Conservation (phyloP, 257 asterid species). For the Perilla frutescens region DNA sequence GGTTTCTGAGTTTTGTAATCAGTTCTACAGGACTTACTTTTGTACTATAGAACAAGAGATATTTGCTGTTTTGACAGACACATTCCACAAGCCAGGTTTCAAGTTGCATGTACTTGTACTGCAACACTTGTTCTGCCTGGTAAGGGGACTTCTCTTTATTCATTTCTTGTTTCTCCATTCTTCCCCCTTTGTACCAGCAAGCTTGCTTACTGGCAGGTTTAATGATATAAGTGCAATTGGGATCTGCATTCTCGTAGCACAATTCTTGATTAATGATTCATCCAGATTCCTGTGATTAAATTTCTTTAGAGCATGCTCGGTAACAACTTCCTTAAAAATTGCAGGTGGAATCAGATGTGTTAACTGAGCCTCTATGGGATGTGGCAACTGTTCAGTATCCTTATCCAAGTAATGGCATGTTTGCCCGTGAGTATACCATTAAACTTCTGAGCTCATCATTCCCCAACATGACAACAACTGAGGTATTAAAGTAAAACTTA, state of each 20-base stretch:
- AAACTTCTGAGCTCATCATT: conserved; percentile 80
- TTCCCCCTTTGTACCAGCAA: not conserved
- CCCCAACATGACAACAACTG: conserved; percentile 83
- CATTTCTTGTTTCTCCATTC: not conserved
- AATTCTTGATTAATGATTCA: not conserved
- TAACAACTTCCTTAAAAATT: conserved; percentile 24
- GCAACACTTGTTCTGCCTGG: conserved; percentile 80
- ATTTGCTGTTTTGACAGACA: conserved; percentile 86
- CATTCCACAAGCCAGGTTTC: conserved; percentile 94
- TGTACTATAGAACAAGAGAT: conserved; percentile 86
- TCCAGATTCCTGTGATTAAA: not conserved
- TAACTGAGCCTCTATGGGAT: conserved; percentile 90
- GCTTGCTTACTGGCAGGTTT: conserved; percentile 26
- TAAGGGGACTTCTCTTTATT: conserved; percentile 32
- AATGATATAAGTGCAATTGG: conserved; percentile 19
- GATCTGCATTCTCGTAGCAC: conserved; percentile 3
- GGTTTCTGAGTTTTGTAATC: conserved; percentile 80
- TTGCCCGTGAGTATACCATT: conserved; percentile 78
- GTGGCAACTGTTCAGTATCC: conserved; percentile 59
- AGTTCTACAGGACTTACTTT: conserved; percentile 73
- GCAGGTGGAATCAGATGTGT: conserved; percentile 68
- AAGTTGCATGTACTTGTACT: conserved; percentile 82
- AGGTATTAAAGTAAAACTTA: conserved; percentile 52
- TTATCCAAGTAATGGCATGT: conserved; percentile 71
- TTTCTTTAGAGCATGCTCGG: conserved; percentile 19